phyloP scores from a whole-genome alignment of 2,329 filamentous ascomycete species.

The Coleophoma crateriformis region DNA sequence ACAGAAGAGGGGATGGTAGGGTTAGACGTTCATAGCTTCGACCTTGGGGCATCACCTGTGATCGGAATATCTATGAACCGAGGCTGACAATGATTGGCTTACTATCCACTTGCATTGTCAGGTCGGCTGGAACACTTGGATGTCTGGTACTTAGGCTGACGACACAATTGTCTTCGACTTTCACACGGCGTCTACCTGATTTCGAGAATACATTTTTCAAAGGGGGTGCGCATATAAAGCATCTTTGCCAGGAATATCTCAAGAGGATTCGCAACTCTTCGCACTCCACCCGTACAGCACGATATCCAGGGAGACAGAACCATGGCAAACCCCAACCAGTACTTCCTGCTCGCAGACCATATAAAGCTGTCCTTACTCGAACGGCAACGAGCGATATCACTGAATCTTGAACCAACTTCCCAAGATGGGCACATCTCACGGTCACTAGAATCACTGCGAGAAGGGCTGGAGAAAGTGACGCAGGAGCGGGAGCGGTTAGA shows the following conservation, averaged over 20 bases:
- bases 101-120: too few relatives aligned
- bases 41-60: too few relatives aligned
- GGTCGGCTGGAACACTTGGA: not conserved
- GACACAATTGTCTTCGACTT: not conserved
- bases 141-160: not conserved
- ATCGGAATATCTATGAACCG: too few relatives aligned
- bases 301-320: slow-evolving; percentile 5
- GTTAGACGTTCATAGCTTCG: too few relatives aligned
- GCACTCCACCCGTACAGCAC: too few relatives aligned
- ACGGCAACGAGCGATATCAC: slow-evolving; percentile 76
- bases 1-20: too few relatives aligned
- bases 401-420: slow-evolving; percentile 64
- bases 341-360: slow-evolving; percentile 91
- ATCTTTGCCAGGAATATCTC: not conserved
- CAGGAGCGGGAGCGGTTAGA: slow-evolving; percentile 58
- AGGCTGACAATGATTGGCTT: too few relatives aligned
- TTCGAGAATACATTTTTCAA: too few relatives aligned
- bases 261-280: not conserved
- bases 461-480: slow-evolving; percentile 69
- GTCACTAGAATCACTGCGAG: slow-evolving; percentile 79
- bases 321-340: slow-evolving; percentile 64
- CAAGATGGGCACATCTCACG: slow-evolving; percentile 87
- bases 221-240: not conserved
- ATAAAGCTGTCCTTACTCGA: slow-evolving; percentile 94
- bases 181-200: not conserved